Evolutionary conservation across 1,284 basidiomycete species (phyloP).

Genomic region (Takashimella koratensis): DNA sequence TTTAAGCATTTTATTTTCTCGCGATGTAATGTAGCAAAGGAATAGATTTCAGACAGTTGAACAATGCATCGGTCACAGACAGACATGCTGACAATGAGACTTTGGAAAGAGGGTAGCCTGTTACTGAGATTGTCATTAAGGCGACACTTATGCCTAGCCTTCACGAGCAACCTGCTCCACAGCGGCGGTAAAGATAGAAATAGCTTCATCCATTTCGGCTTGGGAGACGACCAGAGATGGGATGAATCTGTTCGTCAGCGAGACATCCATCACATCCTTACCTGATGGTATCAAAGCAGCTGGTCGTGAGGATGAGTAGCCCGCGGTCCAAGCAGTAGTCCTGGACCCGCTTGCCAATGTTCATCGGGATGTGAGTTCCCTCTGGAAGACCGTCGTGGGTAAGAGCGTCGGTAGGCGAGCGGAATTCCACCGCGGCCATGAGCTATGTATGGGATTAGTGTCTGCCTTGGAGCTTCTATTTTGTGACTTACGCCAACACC

Average conservation of each 20-base stretch:
- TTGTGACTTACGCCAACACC: too few relatives aligned
- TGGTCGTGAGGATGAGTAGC: constrained; percentile 59
- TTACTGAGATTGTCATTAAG: too few relatives aligned
- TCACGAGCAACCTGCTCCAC: constrained; percentile 62
- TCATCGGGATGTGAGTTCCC: constrained; percentile 55
- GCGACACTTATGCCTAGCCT: constrained; percentile 49
- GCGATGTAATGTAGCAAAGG: too few relatives aligned
- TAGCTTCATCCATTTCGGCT: constrained; percentile 61
- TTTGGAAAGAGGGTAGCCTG: too few relatives aligned
- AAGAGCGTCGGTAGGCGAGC: constrained; percentile 22
- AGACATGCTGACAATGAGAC: too few relatives aligned
- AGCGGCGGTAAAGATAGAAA: constrained; percentile 59
- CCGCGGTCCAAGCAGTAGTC: constrained; percentile 78
- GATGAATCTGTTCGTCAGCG: constrained; percentile 65
- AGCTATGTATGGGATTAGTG: too few relatives aligned
- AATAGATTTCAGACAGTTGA: too few relatives aligned
- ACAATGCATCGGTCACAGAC: too few relatives aligned
- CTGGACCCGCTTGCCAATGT: constrained; percentile 70
- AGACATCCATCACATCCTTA: too few relatives aligned
- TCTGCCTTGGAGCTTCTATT: too few relatives aligned
- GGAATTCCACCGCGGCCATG: constrained; percentile 48
- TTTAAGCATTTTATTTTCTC: too few relatives aligned
- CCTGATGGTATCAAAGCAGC: constrained; percentile 48
- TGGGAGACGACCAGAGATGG: constrained; percentile 64
- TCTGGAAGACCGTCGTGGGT: constrained; percentile 40